Base-by-base conservation (phyloP, 2,329 filamentous ascomycete genomes). In the Thyridium curvatum region DNA sequence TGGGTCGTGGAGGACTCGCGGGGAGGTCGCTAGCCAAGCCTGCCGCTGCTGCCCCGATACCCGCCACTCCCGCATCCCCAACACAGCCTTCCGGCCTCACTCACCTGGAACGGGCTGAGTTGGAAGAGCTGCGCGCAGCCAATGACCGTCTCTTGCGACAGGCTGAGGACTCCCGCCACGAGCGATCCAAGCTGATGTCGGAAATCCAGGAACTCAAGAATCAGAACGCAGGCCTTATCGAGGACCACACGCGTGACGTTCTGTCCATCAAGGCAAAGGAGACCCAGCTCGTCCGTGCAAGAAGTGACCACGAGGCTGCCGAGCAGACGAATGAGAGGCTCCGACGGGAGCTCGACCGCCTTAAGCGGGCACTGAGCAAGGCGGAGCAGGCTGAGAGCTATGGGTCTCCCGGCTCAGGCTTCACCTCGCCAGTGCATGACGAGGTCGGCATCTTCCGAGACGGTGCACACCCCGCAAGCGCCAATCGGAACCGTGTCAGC, bases 261-360 rank as follows among this genome's bases (percentile, higher is more conserved):
- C 72, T 98, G 32, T 93, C 89, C 51, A 94, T 98, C 66, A 97
- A 97, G 61, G 93, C 93, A 12, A 98, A 98, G 63, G 93, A 98
- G 61, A 97, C 93, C 3, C 93, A 98, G 53, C 75, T 98, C 5
- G 91, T 97, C 9, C 83, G 93, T 33, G 90, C 93, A 10, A 77
- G 90, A 39, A 89, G 86, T 48, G 93, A 98, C 54, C 86, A 84
- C 26, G 91, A 97, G 59, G 81, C 86, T 1, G 86, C 90, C 0
- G 89, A 96, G 57, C 82, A 89, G 52, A 84, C 82, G 42, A 89
- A 93, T 38, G 86, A 93, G 45, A 83, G 86, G 41, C 75, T 95
- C 38, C 75, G 85, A 45, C 80, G 90, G 39, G 93, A 98, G 64
- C 83, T 96, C 34, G 93, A 98, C 49, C 79, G 93, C 38, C 71